Conservation (phyloP, 75 land plant genomes). For the Larix kaempferi region DNA sequence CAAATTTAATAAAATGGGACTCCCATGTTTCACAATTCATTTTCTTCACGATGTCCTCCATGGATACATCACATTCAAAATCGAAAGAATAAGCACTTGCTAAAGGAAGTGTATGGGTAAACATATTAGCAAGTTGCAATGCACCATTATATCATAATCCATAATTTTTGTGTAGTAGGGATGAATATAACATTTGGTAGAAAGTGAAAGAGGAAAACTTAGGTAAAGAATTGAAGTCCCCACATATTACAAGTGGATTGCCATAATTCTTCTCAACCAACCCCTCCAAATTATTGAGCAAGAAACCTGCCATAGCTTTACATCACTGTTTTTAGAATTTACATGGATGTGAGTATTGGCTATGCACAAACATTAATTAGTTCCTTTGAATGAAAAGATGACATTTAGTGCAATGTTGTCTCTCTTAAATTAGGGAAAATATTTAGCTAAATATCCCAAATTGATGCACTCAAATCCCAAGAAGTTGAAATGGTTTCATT, state of each 20-base stretch:
- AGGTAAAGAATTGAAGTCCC: background rate
- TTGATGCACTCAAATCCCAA: background rate
- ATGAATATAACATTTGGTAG: background rate
- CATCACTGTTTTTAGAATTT: background rate
- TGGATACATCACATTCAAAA: background rate
- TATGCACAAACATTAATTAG: background rate
- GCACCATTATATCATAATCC: background rate
- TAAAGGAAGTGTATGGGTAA: background rate
- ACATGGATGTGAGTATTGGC: background rate
- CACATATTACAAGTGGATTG: background rate
- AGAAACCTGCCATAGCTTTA: background rate
- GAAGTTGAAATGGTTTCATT: background rate
- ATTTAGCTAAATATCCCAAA: too few species aligned
- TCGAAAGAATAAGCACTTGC: background rate
- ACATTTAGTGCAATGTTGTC: background rate
- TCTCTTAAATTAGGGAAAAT: background rate
- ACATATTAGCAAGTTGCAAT: background rate
- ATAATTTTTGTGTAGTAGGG: background rate
- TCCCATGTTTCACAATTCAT: background rate
- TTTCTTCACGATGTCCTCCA: background rate
- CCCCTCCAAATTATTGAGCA: background rate
- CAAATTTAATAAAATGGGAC: background rate
- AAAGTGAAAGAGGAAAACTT: background rate
- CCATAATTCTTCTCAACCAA: background rate
- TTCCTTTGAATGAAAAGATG: background rate